phyloP scores from a whole-genome alignment of 345 rosid genomes.

The Rhizophora apiculata region DNA sequence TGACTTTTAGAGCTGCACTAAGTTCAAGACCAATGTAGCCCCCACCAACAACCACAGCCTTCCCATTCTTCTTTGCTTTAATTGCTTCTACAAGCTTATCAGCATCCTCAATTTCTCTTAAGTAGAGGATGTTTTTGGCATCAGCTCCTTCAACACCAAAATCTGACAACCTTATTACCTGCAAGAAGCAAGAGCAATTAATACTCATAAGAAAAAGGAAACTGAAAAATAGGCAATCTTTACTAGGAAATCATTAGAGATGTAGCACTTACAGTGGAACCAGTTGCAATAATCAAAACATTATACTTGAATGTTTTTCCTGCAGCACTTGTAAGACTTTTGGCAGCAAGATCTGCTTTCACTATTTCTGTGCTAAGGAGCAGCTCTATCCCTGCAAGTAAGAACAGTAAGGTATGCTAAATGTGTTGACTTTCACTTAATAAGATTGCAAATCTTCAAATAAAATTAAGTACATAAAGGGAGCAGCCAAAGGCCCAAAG shows the following conservation, averaged over 20 bases:
- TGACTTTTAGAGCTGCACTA: constrained; percentile 67
- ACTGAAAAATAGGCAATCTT: neutral
- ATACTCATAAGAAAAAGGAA: constrained; percentile 1
- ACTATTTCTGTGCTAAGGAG: constrained; percentile 90
- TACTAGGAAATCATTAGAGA: neutral
- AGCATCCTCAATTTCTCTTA: constrained; percentile 90
- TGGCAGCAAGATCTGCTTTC: constrained; percentile 76
- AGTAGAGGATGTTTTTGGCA: constrained; percentile 77
- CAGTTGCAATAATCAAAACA: constrained; percentile 76
- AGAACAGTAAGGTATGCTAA: neutral
- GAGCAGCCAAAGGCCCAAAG: neutral
- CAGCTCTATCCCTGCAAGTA: constrained; percentile 78
- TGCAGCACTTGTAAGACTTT: constrained; percentile 65
- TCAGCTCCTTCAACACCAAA: constrained; percentile 95
- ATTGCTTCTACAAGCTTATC: constrained; percentile 75
- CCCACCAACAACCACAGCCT: constrained; percentile 94
- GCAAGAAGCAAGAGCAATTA: constrained; percentile 16
- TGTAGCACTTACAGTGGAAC: constrained; percentile 61
- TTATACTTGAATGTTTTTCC: constrained; percentile 72
- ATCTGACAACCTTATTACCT: constrained; percentile 82
- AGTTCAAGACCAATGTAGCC: constrained; percentile 99
- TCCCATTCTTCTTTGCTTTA: constrained; percentile 77
- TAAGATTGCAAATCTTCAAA: too few species aligned
- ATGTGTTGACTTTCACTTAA: neutral
- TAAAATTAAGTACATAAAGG: too few species aligned